Evolutionary conservation across 2,329 filamentous ascomycete genomes (phyloP).

Genomic region (Colletotrichum somersetense): DNA sequence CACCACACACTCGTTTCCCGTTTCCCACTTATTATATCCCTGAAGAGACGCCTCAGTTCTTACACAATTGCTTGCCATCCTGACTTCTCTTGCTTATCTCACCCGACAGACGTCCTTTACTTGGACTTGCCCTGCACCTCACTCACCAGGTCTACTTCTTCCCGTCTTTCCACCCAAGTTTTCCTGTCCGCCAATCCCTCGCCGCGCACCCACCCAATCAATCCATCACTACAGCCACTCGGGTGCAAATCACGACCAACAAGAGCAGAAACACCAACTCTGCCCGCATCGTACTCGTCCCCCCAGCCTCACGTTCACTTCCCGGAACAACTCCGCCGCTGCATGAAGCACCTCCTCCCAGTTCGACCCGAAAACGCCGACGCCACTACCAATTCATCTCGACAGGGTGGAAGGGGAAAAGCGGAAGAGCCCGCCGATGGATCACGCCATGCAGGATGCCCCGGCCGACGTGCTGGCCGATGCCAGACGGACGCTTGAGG

Average conservation of each 20-base stretch:
- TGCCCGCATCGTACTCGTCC: constrained; percentile 4
- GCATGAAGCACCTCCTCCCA: neutral
- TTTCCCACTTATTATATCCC: constrained; percentile 33
- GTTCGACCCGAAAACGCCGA: constrained; percentile 7
- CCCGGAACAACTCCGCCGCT: neutral
- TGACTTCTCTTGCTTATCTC: neutral
- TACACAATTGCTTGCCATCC: neutral
- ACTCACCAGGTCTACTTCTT: constrained; percentile 13
- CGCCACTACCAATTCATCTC: constrained; percentile 1
- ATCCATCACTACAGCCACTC: neutral
- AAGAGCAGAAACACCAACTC: neutral
- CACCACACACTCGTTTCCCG: constrained; percentile 40
- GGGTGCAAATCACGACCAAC: neutral
- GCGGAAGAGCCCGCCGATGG: constrained; percentile 34
- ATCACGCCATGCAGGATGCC: constrained; percentile 47
- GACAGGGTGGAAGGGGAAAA: constrained; percentile 14
- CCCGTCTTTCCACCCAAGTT: constrained; percentile 4
- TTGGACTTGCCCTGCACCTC: constrained; percentile 8
- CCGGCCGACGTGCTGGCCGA: constrained; percentile 60
- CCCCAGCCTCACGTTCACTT: neutral
- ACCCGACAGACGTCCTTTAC: constrained; percentile 10
- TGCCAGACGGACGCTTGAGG: constrained; percentile 60
- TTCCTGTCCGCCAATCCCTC: constrained; percentile 3
- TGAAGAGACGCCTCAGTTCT: constrained; percentile 18
- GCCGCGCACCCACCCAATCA: neutral